Base-by-base conservation (phyloP, 139 green algal genomes). In the Chara braunii region DNA sequence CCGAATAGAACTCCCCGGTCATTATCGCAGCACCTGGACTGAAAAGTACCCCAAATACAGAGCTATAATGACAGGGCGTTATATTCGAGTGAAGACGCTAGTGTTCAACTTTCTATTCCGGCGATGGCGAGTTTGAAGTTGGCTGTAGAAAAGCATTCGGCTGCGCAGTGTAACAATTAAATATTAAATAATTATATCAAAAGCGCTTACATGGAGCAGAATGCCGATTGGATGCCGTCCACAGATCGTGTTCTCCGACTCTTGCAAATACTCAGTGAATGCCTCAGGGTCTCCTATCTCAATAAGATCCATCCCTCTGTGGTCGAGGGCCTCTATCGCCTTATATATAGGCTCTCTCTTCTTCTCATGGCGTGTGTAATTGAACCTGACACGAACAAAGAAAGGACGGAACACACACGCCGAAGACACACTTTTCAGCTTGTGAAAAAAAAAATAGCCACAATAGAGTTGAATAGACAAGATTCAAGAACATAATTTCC, bases 181-280 rank as follows among this genome's bases (percentile, higher is more conserved):
- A n/a, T n/a, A n/a, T n/a, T n/a, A n/a, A n/a, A n/a, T n/a, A n/a
- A n/a, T n/a, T n/a, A n/a, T n/a, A n/a, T n/a, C n/a, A n/a, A n/a
- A n/a, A n/a, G n/a, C n/a, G n/a, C 59, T 14, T 12, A 77, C 68
- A 7, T 96, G 78, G 18, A 97, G 72, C 12, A 96, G 73, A 22
- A 97, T 76, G 4, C 79, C 85, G 43, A 96, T 97, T 34, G 91
- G 90, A 64, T 98, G 89, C 2, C 91, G 79, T 6, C 91, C 91
- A 62, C 91, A 97, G 45, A 97, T 95, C 9, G 91, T 97, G 82
- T 97, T 97, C 24, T 78, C 60, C 30, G 65, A 82, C 29, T 75
- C 37, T 23, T 53, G 24, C 6, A 94, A 36, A 72, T 94, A 94
- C 5, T 51, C 55, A 26, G 52, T 71, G 63, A 95, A 94, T 45